Percentiles rank a stretch among this genome's conserved stretches.
Conservation (phyloP, 2,329 filamentous ascomycete genomes). For the Botryotinia narcissicola region DNA sequence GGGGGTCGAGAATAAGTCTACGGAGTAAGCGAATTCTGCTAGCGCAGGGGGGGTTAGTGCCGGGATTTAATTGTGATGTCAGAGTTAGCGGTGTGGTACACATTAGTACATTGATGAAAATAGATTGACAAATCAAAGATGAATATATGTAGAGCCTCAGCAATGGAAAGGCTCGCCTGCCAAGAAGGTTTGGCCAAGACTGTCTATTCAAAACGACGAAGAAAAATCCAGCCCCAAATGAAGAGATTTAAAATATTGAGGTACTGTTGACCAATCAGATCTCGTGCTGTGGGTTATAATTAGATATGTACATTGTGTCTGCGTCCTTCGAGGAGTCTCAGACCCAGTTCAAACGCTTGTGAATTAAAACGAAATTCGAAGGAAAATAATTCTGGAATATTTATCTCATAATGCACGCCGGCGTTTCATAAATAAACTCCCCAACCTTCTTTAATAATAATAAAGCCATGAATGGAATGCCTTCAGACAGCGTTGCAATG, state of each 20-base stretch:
- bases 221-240: background rate
- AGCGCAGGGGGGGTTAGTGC: background rate
- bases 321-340: background rate
- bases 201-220: background rate
- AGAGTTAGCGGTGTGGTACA: background rate
- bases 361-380: background rate
- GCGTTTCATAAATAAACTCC: background rate
- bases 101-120: background rate
- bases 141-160: background rate
- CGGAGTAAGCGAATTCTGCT: background rate
- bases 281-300: background rate
- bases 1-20: background rate
- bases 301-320: background rate
- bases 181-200: background rate
- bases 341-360: background rate
- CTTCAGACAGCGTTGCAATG: slow-evolving; percentile 2
- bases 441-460: background rate
- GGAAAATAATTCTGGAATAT: background rate
- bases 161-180: background rate
- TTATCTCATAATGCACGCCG: background rate
- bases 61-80: background rate
- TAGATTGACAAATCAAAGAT: background rate
- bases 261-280: background rate
- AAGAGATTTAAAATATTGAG: background rate
- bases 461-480: background rate